A percentile compares a stretch with the other conserved stretches of the same genome.
phyloP scores from a whole-genome alignment of 306 rosid species.

The Comarum palustre region DNA sequence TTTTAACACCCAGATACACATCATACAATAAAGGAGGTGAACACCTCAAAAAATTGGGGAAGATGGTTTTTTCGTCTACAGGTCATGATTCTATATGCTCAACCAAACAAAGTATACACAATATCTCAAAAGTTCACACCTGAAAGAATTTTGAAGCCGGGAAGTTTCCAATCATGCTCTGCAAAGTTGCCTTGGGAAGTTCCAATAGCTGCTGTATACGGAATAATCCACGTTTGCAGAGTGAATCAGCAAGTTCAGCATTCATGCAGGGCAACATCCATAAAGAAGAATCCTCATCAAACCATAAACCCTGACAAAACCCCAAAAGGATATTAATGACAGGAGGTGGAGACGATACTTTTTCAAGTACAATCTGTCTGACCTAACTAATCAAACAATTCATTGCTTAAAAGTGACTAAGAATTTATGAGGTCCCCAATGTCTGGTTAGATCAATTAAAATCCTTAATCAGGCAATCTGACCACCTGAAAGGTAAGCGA shows the following conservation, averaged over 20 bases:
- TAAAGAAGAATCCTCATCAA: conserved; percentile 65
- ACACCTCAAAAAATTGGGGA: too few relatives aligned
- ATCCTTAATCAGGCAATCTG: neutral
- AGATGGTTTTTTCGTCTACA: neutral
- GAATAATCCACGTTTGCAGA: conserved; percentile 50
- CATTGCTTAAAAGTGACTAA: neutral
- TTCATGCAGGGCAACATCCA: conserved; percentile 98
- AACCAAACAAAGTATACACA: neutral
- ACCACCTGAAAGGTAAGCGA: neutral
- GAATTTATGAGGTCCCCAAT: neutral
- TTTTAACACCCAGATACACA: neutral
- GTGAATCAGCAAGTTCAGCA: conserved; percentile 49
- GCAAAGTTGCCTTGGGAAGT: conserved; percentile 63
- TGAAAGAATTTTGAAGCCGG: conserved; percentile 71
- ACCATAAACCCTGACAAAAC: conserved; percentile 81
- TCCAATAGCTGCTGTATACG: conserved; percentile 61
- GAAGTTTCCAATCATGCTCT: conserved; percentile 55
- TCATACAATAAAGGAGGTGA: too few relatives aligned
- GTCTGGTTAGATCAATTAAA: neutral
- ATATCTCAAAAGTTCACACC: conserved; percentile 40
- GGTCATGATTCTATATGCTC: neutral
- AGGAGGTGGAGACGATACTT: neutral
- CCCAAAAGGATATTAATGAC: conserved; percentile 16
- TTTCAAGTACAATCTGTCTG: neutral
- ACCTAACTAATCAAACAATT: neutral